Evolutionary conservation across 169 alveolate species (phyloP), one percentile per base, ranked within the genome.

Genomic region (Eimeria acervulina): DNA sequence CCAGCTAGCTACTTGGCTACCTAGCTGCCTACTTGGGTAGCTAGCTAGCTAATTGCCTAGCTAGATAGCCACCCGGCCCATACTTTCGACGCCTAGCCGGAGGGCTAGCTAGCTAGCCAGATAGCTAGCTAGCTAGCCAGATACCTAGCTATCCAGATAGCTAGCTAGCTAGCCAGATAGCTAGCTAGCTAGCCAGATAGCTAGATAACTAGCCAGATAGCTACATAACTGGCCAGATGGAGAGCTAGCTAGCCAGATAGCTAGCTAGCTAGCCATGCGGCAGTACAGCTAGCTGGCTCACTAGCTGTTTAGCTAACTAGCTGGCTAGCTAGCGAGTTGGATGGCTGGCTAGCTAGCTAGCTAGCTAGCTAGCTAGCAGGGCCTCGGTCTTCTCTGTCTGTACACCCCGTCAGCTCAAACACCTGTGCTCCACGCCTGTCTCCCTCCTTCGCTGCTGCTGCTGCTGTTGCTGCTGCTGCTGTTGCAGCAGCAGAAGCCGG

Each of bases 381-480:
- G 36, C 33, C 26, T 17, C 74, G 26, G 74, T 12, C 19, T 47
- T 17, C 74, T 63, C 74, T 63, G 74, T 63, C 74, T 17, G 26
- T 23, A 17, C 26, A 23, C 74, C 33, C 31, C 74, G 10, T 63
- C 5, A 63, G 74, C 74, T 63, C 74, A 21, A 63, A 63, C 74
- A 63, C 74, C 74, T 63, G 74, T 63, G 74, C 36, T 63, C 33
- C 74, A 23, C 26, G 15, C 74, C 74, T 63, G 28, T 63, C 74
- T 63, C 74, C 74, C 31, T 63, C 74, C 33, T 17, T n/a, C 33
- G 74, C 74, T n/a, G 74, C 74, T 63, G 74, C 74, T 63, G 74
- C 74, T 63, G 74, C 74, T 63, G 74, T 21, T 63, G 74, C 74
- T 63, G 74, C 74, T 10, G 74, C 74, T 63, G 74, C 74, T 23